Evolutionary conservation across 2,329 filamentous ascomycete genomes (phyloP), one percentile per base, ranked within the genome.

Genomic region (Juglanconis sp.): DNA sequence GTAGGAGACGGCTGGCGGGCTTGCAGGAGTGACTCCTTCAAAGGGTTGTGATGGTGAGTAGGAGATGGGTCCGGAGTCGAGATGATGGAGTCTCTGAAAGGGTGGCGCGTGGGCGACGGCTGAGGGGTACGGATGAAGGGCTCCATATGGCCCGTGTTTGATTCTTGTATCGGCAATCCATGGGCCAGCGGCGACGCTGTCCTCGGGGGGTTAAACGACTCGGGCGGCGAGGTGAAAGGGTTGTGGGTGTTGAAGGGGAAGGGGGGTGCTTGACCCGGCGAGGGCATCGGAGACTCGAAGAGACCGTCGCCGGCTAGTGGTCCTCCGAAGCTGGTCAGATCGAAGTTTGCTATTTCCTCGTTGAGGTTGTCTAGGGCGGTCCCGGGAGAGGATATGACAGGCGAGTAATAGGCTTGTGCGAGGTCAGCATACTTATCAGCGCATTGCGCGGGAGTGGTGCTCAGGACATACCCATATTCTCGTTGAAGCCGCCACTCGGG

Each of bases 321-420:
- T 4, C 57, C 61, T n/a, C 61, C 61, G 10, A 63, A 63, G 54
- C 52, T 51, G 30, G 54, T 46, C 46, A 63, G 38, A 58, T 63
- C 61, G 61, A 63, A 63, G 54, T 63, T 60, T 42, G 57, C 59
- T 32, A 63, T 60, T 34, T 63, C 61, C 47, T 63, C 61, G 58
- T 63, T 63, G 50, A 63, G 61, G 47, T 49, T 57, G 13, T 63
- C 61, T 6, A 63, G 47, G 38, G 61, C 57, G 4, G 61, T 63
- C 34, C 61, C 53, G 3, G 61, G 61, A 0, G 57, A 59, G 47
- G 61, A 63, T 51, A 63, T 55, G 40, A 60, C 61, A 1, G 61
- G 61, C 7, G 61, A 63, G 58, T 63, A 63, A 34, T 63, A 63
- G 36, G 53, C 61, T 63, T 46, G 10, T 35, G 8, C 30, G 17